phyloP scores from a whole-genome alignment of 345 rosid species.

The Anacardium occidentale region DNA sequence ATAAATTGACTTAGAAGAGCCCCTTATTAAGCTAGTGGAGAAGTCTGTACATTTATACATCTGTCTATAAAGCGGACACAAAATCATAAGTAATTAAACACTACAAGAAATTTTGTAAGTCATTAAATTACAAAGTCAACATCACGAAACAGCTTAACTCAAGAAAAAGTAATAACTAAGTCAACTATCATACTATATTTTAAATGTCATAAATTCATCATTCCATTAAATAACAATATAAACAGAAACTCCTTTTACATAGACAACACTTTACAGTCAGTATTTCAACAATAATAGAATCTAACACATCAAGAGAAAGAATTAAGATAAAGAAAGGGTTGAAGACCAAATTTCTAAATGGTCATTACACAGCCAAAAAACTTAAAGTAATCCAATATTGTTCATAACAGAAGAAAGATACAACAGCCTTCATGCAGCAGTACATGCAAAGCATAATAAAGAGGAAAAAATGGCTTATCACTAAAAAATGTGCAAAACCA shows the following conservation, averaged over 20 bases:
- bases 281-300: background rate
- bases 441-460: background rate
- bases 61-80: background rate
- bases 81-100: background rate
- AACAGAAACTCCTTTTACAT: background rate
- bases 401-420: background rate
- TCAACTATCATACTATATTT: background rate
- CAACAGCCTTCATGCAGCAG: background rate
- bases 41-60: background rate
- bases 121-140: background rate
- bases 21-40: background rate
- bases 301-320: background rate
- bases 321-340: background rate
- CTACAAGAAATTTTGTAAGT: background rate
- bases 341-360: background rate
- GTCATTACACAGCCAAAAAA: slow-evolving; percentile 2
- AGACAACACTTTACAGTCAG: background rate
- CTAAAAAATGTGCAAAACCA: too few relatives aligned
- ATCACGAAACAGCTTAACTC: background rate
- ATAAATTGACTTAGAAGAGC: slow-evolving; percentile 9
- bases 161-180: background rate
- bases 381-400: background rate
- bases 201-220: background rate
- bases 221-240: background rate
- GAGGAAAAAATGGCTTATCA: background rate